Evolutionary conservation across 2,329 filamentous ascomycete species (phyloP).

Genomic region (Penicillium nordicum): DNA sequence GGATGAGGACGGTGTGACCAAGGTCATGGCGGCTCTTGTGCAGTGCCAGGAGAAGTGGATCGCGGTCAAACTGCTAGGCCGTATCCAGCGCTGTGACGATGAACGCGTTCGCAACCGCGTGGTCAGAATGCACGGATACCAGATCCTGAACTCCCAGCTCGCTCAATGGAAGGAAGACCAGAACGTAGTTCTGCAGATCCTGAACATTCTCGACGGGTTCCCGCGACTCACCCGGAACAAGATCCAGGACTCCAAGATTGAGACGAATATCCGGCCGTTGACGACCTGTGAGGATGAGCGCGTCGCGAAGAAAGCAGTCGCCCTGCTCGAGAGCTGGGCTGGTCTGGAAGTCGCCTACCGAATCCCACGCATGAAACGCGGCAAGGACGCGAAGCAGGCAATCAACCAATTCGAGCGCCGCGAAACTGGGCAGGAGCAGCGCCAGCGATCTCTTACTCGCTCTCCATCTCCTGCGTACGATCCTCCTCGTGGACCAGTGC

Average conservation of each 20-base stretch:
- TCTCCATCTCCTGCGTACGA: conserved; percentile 49
- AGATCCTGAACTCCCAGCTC: conserved; percentile 84
- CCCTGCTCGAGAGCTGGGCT: conserved; percentile 78
- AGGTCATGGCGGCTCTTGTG: conserved; percentile 94
- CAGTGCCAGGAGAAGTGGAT: conserved; percentile 99
- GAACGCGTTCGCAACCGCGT: conserved; percentile 83
- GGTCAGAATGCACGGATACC: conserved; percentile 94
- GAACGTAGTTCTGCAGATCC: conserved; percentile 83
- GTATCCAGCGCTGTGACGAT: conserved; percentile 82
- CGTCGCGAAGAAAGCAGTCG: conserved; percentile 67
- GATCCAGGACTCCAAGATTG: conserved; percentile 93
- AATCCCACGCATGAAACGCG: conserved; percentile 84
- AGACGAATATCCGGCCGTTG: conserved; percentile 70
- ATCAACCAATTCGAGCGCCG: conserved; percentile 63
- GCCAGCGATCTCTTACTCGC: conserved; percentile 51
- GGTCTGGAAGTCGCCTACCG: conserved; percentile 87
- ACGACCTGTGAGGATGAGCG: conserved; percentile 66
- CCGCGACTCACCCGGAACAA: conserved; percentile 94
- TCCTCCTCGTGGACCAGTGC: conserved; percentile 43
- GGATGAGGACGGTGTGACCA: conserved; percentile 78
- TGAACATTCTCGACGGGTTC: conserved; percentile 84
- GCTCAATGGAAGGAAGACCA: conserved; percentile 82
- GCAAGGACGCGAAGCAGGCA: conserved; percentile 49
- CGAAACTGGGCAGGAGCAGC: conserved; percentile 49
- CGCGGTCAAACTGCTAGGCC: conserved; percentile 85